Evolutionary conservation across 805 yeast species (phyloP).

Genomic region (Myxozyma sirexii): DNA sequence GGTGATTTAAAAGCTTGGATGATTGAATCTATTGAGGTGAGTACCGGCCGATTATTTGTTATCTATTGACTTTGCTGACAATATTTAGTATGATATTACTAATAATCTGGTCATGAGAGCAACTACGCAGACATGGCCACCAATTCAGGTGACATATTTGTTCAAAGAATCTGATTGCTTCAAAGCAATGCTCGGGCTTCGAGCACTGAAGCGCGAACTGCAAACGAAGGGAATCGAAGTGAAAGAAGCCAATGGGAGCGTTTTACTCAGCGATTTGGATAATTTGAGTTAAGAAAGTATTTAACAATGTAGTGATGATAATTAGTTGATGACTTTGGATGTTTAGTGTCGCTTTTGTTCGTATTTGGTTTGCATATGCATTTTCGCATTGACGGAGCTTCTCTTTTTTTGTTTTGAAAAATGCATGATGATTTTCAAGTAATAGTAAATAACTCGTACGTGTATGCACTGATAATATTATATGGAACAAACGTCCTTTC

Average conservation of each 20-base stretch:
- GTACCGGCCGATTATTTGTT: neutral
- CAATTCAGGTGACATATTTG: constrained; percentile 23
- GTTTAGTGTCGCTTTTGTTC: too few relatives aligned
- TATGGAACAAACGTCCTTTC: too few relatives aligned
- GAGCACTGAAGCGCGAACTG: constrained; percentile 26
- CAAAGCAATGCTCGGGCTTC: constrained; percentile 27
- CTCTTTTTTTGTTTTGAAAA: neutral
- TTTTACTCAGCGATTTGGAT: constrained; percentile 12
- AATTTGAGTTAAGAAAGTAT: neutral
- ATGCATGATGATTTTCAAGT: neutral
- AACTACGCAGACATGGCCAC: constrained; percentile 24
- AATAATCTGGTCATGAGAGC: constrained; percentile 23
- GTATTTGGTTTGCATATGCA: neutral
- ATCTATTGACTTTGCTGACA: neutral
- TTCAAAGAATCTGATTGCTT: constrained; percentile 20
- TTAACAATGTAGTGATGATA: too few relatives aligned
- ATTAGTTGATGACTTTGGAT: too few relatives aligned
- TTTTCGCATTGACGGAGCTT: neutral
- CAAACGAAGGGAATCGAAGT: constrained; percentile 10
- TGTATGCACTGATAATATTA: too few relatives aligned
- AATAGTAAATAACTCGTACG: too few relatives aligned
- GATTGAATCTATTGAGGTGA: constrained; percentile 24
- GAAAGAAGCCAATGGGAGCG: constrained; percentile 23
- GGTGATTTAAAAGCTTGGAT: constrained; percentile 30
- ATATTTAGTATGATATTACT: constrained; percentile 24